phyloP scores from a whole-genome alignment of 2,329 filamentous ascomycete genomes.

The Fusarium aywerte region DNA sequence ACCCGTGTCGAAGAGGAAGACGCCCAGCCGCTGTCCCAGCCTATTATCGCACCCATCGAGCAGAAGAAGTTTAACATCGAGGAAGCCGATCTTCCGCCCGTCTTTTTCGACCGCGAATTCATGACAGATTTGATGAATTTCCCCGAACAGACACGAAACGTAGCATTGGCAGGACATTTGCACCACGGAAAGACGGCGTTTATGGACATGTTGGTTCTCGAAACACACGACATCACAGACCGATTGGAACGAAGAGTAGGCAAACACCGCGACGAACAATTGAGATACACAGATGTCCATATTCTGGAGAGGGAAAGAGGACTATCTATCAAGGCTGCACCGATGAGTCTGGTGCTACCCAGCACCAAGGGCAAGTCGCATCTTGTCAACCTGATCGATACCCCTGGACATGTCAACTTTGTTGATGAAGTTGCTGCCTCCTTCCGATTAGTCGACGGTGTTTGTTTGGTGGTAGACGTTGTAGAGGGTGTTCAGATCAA shows the following conservation, averaged over 20 bases:
- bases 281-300: constrained; percentile 95
- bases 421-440: constrained; percentile 95
- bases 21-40: constrained; percentile 89
- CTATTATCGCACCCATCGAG: constrained; percentile 92
- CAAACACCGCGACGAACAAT: constrained; percentile 84
- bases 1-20: constrained; percentile 97
- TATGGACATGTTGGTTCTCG: constrained; percentile 96
- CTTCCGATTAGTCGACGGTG: constrained; percentile 86
- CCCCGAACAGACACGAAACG: constrained; percentile 91
- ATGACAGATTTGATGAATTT: constrained; percentile 97
- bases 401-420: constrained; percentile 97
- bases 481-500: constrained; percentile 99
- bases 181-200: constrained; percentile 98
- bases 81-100: constrained; percentile 88
- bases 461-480: constrained; percentile 93
- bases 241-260: constrained; percentile 84
- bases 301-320: constrained; percentile 89
- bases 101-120: constrained; percentile 88
- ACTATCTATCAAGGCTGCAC: constrained; percentile 89
- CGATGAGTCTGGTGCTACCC: constrained; percentile 92
- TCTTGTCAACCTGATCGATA: constrained; percentile 93
- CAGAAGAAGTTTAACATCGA: constrained; percentile 97
- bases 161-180: constrained; percentile 90
- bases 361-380: constrained; percentile 94
- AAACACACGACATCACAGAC: constrained; percentile 89